Percentiles rank a stretch among this genome's conserved stretches.
Conservation (phyloP, 108 stramenopile genomes). For the Conticribra guillardii region DNA sequence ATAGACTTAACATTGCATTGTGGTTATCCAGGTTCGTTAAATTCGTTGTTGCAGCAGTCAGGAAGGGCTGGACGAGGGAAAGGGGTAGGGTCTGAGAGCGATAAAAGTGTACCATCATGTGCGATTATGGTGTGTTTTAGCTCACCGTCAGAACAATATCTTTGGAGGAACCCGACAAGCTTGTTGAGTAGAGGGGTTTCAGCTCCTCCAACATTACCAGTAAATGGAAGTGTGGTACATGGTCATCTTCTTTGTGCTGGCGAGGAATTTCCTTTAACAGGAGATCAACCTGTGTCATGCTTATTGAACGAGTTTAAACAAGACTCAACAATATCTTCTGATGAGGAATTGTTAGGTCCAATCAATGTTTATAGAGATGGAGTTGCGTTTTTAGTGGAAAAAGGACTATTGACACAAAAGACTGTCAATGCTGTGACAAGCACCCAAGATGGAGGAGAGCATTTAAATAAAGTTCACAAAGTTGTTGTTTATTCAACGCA, state of each 20-base stretch:
- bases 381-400: conserved; percentile 45
- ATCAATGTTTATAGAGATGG: conserved; percentile 57
- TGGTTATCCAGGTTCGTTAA: conserved; percentile 81
- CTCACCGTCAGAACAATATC: conserved; percentile 85
- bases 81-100: neutral
- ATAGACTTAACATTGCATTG: conserved; percentile 93
- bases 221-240: conserved; percentile 77
- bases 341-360: conserved; percentile 66
- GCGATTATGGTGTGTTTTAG: conserved; percentile 91
- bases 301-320: conserved; percentile 33
- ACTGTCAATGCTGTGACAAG: conserved; percentile 14
- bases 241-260: conserved; percentile 93
- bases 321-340: conserved; percentile 23
- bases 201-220: conserved; percentile 78
- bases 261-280: conserved; percentile 84
- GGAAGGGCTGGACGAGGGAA: conserved; percentile 94
- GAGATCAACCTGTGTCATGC: conserved; percentile 31
- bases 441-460: neutral
- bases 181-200: conserved; percentile 75
- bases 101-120: conserved; percentile 56
- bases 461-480: conserved; percentile 2
- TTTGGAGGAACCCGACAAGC: conserved; percentile 78
- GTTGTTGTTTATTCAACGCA: conserved; percentile 57
- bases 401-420: conserved; percentile 18
- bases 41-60: conserved; percentile 89